Base-by-base conservation (phyloP, 2,329 filamentous ascomycete species). In the Diaporthe vaccinii region DNA sequence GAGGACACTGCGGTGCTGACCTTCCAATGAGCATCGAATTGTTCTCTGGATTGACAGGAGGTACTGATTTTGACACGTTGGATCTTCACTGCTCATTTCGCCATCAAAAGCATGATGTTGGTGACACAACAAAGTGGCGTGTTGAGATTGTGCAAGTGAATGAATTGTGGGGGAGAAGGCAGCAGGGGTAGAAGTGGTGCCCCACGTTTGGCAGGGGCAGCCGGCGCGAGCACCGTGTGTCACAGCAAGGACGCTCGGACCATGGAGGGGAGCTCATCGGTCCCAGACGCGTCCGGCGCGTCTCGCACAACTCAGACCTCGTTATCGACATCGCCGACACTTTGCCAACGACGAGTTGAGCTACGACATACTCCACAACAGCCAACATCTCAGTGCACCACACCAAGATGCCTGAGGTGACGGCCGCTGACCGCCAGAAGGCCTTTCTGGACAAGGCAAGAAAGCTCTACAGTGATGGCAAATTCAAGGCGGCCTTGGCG, bases 261-360 rank as follows among this genome's bases (percentile, higher is more conserved):
- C 65, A 68, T 14, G 7, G 14, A 9, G 31, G 31, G 46, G 9
- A 39, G 14, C 65, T 53, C 39, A 9, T 17, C 4, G 34, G 25
- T 44, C n/a, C 34, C n/a, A 46, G 68, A 71, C 68, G 51, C 68
- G 68, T 71, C 53, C 8, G 51, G 36, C 68, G 68, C 68, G 68
- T 59, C 65, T 69, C 65, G 34, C 46, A 1, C 17, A 12, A 12
- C 17, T 34, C n/a, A n/a, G 31, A 51, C 46, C 14, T 39, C 46
- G 22, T 14, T 22, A 28, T 17, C 28, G 12, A 25, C 46, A 25
- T 9, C 22, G n/a, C 20, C 44, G 12, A 25, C 62, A 36, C 22
- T 51, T 36, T 22, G 44, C 20, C 31, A 28, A 17, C 22, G 6
- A 25, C 20, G 6, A 8, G 36, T 6, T 36, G 31, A 2, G 22